Base-by-base conservation (phyloP, 305 asterid species). In the Fraxinus platypoda region DNA sequence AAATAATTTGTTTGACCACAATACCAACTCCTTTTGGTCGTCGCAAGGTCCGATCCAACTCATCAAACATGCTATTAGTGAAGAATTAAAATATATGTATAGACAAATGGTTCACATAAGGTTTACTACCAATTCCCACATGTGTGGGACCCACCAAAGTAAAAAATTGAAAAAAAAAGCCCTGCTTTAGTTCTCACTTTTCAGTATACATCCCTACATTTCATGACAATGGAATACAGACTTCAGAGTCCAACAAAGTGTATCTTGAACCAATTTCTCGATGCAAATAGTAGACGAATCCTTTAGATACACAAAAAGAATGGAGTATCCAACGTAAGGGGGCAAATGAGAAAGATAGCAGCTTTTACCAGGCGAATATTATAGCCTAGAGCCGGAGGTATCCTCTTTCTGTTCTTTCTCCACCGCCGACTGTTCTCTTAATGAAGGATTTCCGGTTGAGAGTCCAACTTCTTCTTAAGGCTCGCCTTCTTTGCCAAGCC, bases 371-470 rank as follows among this genome's bases (percentile, higher is more conserved):
- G 19, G 19, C 8, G 21, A 68, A 68, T 30, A 9, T 26, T 68
- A 3, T 12, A 68, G 35, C 86, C 81, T 86, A 91, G 35, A 91
- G 86, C 74, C 92, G 94, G 66, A 90, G 87, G 82, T 92, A 94
- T 8, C 94, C 97, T 76, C 87, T 84, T 33, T 88, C 91, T 1
- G 78, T 81, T 83, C 88, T 82, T 77, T 88, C 91, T 23, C 80
- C 83, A 31, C 81, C 70, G 2, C 87, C 59, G 9, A 83, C 75
- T 30, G 86, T 82, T 86, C 89, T 85, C 86, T 88, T 85, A 8
- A 87, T 71, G 77, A 93, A 91, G 70, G 97, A 92, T 85, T 86
- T 92, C 57, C 92, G 90, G 85, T 90, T 91, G 34, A 93, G 84
- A 43, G 95, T 89, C 94, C 91, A 91, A 64, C 89, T 92, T 85